A percentile compares a stretch with the other conserved stretches of the same genome.
Evolutionary conservation across 106 monocot species (phyloP).

Genomic region (Dendrobium chrysotoxum): DNA sequence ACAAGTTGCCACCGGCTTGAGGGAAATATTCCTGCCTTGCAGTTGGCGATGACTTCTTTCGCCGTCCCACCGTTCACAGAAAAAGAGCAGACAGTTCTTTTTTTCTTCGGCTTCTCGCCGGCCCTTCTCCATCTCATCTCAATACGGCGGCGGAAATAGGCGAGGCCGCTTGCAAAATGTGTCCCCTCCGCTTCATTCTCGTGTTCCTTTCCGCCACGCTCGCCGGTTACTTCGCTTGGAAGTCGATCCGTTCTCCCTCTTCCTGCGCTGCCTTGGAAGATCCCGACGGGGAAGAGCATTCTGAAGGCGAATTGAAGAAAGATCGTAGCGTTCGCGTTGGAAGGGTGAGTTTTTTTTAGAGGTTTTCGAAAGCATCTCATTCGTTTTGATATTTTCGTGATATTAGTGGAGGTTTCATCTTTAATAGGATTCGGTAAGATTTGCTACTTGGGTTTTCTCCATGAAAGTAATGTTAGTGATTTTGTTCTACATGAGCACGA

Average conservation of each 20-base stretch:
- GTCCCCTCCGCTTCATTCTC: constrained; percentile 30
- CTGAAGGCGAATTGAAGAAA: constrained; percentile 6
- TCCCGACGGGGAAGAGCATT: background rate
- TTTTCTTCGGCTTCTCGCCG: background rate
- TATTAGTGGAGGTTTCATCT: background rate
- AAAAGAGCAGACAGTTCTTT: too few relatives aligned
- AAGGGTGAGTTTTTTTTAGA: background rate
- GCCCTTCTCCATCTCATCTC: background rate
- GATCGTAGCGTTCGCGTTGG: background rate
- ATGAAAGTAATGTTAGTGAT: too few relatives aligned
- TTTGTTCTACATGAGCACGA: too few relatives aligned
- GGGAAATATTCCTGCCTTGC: too few relatives aligned
- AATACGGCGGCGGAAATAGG: background rate
- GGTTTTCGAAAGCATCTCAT: background rate
- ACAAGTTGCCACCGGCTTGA: too few relatives aligned
- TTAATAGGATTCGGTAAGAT: background rate
- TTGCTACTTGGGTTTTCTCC: background rate
- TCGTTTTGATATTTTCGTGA: background rate
- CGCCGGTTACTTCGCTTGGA: constrained; percentile 29
- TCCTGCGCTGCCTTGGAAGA: background rate
- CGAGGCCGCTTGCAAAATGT: constrained; percentile 10
- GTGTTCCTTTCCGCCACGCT: constrained; percentile 27
- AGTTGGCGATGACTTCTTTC: too few relatives aligned
- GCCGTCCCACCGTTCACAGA: too few relatives aligned
- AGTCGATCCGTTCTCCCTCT: constrained; percentile 17